Conservation (phyloP, 345 rosid species). For the Gossypium longicalyx region DNA sequence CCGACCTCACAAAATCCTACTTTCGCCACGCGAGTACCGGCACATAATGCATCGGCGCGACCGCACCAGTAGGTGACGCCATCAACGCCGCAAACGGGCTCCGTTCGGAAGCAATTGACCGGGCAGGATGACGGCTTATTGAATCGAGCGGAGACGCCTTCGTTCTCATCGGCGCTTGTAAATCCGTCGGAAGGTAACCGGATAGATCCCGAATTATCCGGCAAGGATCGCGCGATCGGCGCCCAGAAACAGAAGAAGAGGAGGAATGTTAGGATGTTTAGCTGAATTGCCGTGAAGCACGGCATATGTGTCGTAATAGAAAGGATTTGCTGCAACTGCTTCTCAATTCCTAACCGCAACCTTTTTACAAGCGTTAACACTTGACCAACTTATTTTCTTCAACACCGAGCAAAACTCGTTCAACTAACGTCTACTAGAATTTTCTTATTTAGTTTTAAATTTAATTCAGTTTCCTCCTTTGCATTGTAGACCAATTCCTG, state of each 20-base stretch:
- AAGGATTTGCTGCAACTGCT: not conserved
- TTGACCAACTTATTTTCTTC: not conserved
- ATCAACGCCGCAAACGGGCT: slow-evolving; percentile 85
- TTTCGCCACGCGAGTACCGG: slow-evolving; percentile 58
- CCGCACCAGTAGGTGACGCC: slow-evolving; percentile 98
- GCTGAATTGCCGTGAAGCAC: slow-evolving; percentile 12
- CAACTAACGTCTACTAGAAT: not conserved
- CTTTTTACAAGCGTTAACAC: not conserved
- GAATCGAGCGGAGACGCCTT: slow-evolving; percentile 37
- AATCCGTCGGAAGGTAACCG: slow-evolving; percentile 22
- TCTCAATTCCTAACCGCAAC: not conserved
- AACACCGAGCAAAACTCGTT: not conserved
- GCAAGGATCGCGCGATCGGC: slow-evolving; percentile 30
- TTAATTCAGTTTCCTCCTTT: not conserved
- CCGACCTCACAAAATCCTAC: slow-evolving; percentile 73
- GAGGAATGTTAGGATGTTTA: slow-evolving; percentile 11
- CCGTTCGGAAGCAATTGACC: slow-evolving; percentile 70
- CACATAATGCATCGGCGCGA: slow-evolving; percentile 71
- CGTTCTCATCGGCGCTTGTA: slow-evolving; percentile 25
- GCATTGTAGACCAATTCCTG: no score
- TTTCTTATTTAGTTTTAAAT: not conserved
- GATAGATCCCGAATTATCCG: slow-evolving; percentile 16
- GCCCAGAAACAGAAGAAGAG: slow-evolving; percentile 18
- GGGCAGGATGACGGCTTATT: slow-evolving; percentile 59
- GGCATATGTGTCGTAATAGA: slow-evolving; percentile 15